These are phyloP conservation scores for Silene latifolia DNA, from an alignment of 148 eudicot species.

Conservation along the genomic window DNA sequence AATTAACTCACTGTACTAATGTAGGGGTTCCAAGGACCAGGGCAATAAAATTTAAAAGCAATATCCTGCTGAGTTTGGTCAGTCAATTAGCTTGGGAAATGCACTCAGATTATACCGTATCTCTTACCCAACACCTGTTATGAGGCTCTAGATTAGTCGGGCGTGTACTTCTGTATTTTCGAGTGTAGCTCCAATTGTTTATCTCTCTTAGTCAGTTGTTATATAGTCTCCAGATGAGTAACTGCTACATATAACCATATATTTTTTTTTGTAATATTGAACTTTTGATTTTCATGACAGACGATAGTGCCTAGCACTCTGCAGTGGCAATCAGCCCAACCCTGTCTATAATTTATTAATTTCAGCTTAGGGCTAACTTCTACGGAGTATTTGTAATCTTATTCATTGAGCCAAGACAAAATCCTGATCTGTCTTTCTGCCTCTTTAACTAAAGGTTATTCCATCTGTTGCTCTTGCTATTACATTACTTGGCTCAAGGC, in stretches of 20 bases:
- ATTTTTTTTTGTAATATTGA: background rate
- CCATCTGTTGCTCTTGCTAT: constrained; percentile 62
- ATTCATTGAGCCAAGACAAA: constrained; percentile 6
- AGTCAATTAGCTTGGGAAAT: background rate
- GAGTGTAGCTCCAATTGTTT: background rate
- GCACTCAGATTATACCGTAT: background rate
- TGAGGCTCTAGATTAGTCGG: background rate
- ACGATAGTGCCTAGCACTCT: constrained; percentile 72
- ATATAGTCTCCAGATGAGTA: background rate
- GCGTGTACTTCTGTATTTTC: background rate
- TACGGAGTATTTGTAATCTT: background rate
- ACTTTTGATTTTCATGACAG: constrained; percentile 36
- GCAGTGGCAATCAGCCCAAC: constrained; percentile 78
- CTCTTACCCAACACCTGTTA: background rate
- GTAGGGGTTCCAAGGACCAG: background rate
- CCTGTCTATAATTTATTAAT: constrained; percentile 53
- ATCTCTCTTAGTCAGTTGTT: background rate
- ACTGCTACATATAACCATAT: background rate
- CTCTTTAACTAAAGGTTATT: constrained; percentile 50
- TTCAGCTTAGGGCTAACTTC: background rate
- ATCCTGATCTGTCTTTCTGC: constrained; percentile 13
- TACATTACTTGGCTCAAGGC: constrained; percentile 73
- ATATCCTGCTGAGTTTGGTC: background rate
- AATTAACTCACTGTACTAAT: background rate
- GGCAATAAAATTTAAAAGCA: background rate